Percentiles rank a stretch among this genome's conserved stretches.
Evolutionary conservation across 2,329 filamentous ascomycete species (phyloP).

Genomic region (Beauveria bassiana): DNA sequence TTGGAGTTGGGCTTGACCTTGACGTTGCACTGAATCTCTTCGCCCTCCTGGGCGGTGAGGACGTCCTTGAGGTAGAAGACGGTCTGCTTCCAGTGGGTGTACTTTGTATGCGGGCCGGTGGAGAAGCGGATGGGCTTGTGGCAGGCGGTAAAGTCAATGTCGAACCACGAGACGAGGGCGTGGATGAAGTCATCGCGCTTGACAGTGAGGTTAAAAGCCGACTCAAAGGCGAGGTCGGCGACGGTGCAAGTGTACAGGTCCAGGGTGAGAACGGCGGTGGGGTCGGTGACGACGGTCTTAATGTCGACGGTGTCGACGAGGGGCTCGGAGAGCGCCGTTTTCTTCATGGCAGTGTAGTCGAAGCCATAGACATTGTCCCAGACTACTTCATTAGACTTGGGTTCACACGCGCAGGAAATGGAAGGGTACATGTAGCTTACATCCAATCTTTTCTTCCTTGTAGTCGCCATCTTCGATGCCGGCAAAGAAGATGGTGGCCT

Average conservation of each 20-base stretch:
- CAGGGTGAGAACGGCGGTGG: constrained; percentile 73
- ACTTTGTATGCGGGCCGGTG: constrained; percentile 95
- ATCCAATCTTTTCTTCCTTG: constrained; percentile 99
- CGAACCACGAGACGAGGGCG: constrained; percentile 96
- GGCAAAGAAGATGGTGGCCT: constrained; percentile 93
- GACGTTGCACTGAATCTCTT: constrained; percentile 66
- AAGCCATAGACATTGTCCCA: constrained; percentile 99
- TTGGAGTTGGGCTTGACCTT: constrained; percentile 84
- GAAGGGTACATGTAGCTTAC: constrained; percentile 44
- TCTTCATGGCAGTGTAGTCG: constrained; percentile 89
- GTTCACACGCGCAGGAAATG: background rate
- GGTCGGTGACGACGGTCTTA: constrained; percentile 94
- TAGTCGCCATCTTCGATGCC: constrained; percentile 98
- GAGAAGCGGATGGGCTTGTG: constrained; percentile 97
- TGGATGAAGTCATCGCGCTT: constrained; percentile 93
- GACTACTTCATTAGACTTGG: constrained; percentile 46
- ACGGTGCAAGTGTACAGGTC: constrained; percentile 87
- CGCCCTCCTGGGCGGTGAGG: constrained; percentile 81
- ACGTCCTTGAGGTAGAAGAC: constrained; percentile 96
- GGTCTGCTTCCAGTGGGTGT: constrained; percentile 99
- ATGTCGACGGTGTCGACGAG: constrained; percentile 97
- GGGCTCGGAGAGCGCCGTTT: constrained; percentile 87
- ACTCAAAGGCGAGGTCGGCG: constrained; percentile 75
- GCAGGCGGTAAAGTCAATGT: constrained; percentile 96
- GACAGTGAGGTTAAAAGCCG: constrained; percentile 66